Base-by-base conservation (phyloP, 495 filamentous ascomycete species). In the Hypoxylon trugodes region DNA sequence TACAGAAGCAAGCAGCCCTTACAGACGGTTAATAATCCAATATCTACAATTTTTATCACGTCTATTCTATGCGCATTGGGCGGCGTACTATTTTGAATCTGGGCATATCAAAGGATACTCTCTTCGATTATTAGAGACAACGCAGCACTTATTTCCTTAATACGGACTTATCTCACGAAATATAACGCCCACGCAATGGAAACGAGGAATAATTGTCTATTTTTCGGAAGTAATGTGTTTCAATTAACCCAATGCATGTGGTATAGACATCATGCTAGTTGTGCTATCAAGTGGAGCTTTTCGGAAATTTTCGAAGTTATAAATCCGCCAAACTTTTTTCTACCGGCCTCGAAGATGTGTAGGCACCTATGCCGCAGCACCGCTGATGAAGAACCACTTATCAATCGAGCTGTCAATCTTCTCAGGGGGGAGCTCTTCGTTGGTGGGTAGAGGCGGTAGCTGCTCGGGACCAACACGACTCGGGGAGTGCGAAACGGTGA, bases 361-460 rank as follows among this genome's bases (percentile, higher is more conserved):
- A 63, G 24, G n/a, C n/a, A n/a, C 40, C 81, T 93, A 96, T 52
- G 90, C 86, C 68, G 95, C 91, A 76, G 95, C 95, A 75, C 95
- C 95, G 75, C 94, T 97, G 80, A 99, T 99, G 86, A 97, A 99
- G 88, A 99, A 99, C 95, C 96, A 99, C 86, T 99, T 99, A 86
- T 99, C 95, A 73, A 97, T 96, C 81, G 88, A 95, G 69, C 89
- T 86, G 75, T 99, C 95, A 68, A 98, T 96, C 59, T 93, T 90
- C 52, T 91, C 94, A 52, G 95, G 90, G 15, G 82, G 73, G 12
- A 93, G 81, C 66, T 94, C 87, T 83, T 97, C 85, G 73, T 85
- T 80, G 53, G 82, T 77, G 48, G 92, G 90, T 32, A 97, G 86
- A 57, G 83, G 85, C 42, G 88, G 85, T 53, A 96, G 78, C 76